Evolutionary conservation across 116 monocot species (phyloP).

Genomic region (Iris pallida): DNA sequence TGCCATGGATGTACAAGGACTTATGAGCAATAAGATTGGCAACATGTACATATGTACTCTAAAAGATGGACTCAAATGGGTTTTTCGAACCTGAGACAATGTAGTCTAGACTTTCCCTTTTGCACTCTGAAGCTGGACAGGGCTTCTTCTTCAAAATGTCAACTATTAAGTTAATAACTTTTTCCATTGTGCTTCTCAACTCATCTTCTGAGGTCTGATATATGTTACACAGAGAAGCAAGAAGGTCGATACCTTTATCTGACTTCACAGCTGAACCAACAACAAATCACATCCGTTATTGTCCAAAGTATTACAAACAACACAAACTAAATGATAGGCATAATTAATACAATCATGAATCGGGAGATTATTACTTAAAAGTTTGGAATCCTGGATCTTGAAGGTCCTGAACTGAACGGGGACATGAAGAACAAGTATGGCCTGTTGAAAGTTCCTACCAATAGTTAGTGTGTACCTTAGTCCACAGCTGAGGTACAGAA

Average conservation of each 20-base stretch:
- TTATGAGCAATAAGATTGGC: neutral
- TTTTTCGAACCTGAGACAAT: conserved; percentile 29
- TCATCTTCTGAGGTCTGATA: conserved; percentile 57
- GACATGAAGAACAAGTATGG: conserved; percentile 43
- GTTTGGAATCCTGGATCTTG: conserved; percentile 15
- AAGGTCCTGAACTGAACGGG: conserved; percentile 43
- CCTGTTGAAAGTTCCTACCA: conserved; percentile 24
- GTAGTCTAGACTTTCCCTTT: conserved; percentile 24
- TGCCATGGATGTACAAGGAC: conserved; percentile 3
- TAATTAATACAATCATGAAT: neutral
- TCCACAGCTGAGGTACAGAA: neutral
- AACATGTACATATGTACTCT: no score
- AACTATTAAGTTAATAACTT: conserved; percentile 37
- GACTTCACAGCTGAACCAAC: conserved; percentile 33
- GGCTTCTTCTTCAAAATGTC: conserved; percentile 50
- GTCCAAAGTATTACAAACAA: neutral
- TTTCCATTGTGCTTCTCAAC: conserved; percentile 35
- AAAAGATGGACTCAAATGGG: no score
- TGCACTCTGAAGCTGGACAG: conserved; percentile 26
- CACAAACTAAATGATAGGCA: neutral
- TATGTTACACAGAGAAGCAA: conserved; percentile 45
- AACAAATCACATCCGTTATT: neutral
- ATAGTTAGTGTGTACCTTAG: neutral
- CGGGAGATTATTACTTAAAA: conserved; percentile 29
- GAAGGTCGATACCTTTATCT: conserved; percentile 40